Base-by-base conservation (phyloP, 2,329 filamentous ascomycete genomes). In the Zasmidium citrigriseum region DNA sequence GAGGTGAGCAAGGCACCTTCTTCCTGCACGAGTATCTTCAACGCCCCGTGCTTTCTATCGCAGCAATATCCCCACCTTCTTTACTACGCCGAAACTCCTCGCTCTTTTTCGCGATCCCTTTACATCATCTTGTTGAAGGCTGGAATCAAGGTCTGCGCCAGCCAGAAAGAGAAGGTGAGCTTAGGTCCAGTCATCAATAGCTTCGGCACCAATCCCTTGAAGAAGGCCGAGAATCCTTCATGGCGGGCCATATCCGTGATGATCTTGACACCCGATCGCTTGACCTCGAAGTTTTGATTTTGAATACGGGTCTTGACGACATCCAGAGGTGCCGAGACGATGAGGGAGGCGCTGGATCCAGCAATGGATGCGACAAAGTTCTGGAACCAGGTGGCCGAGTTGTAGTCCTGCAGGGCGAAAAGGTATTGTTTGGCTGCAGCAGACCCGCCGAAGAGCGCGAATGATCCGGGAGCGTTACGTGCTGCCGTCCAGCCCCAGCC, bases 131-230 rank as follows among this genome's bases (percentile, higher is more conserved):
- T 86, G 71, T 86, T 90, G 76, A 98, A 98, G 41, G 92, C 89
- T 52, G 95, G 95, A 73, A 99, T 99, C 70, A 99, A 82, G 25
- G 95, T 98, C 83, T 99, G 95, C 58, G 95, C 95, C 73, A 99
- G 86, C 95, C 95, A 99, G 87, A 99, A 99, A 61, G 93, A 97
- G 83, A 99, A 99, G 63, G 98, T 95, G 61, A 99, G 85, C 85
- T 99, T 99, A 64, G 95, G 95, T 22, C 95, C 96, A 16, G 95
- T 99, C 95, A 99, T 99, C 72, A 99, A 84, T 65, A 99, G 86
- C 89, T 99, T 99, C 63, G 95, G 95, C 51, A 92, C 89, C 65
- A 99, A 79, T 46, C 95, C 95, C 86, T 99, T 99, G 86, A 99
- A 99, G 85, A 99, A 98, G 70, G 89, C 88, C 16, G 83, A 80